Evolutionary conservation across 192 early-diverging fungal genomes (phyloP), one percentile per base, ranked within the genome.

Genomic region (Mycoemilia scoparia): DNA sequence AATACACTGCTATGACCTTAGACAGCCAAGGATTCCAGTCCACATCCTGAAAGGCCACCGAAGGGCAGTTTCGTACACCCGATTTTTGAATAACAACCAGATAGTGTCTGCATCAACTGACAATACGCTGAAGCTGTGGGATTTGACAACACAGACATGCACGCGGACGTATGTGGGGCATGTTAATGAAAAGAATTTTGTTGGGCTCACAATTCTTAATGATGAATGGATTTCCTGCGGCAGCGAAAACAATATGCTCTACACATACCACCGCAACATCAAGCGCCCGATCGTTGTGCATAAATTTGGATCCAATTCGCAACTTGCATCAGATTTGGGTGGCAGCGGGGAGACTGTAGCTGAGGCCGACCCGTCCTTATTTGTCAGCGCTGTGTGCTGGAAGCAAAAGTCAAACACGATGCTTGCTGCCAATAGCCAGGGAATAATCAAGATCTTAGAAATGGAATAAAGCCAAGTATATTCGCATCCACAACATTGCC

Each of bases 181-280:
- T 47, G 30, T 59, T 6, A 96, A 96, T 43, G 86, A 90, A 45
- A 87, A 84, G 62, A 93, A 93, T 61, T 96, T 96, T 84, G 92
- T 93, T 4, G 92, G 92, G 2, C 60, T 96, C 38, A 77, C 74
- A 16, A 66, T 77, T 4, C 76, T 76, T 32, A 50, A 38, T 7
- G 64, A 64, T 9, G 83, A 92, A 31, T 87, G 83, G 71, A 83
- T 96, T 42, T 61, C 83, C 0, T 90, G 86, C 46, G 92, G 92
- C 16, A 87, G 82, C 47, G 92, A 96, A 56, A 84, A 77, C 31
- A 90, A 96, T 57, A 71, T 74, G 3, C 70, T 89, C 10, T 89
- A 79, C 43, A 71, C 77, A 0, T 96, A 96, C 45, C 77, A 84
- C 60, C 69, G 67, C 24, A 60, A 66, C 25, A 54, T 84, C 27